Evolutionary conservation across 2,329 filamentous ascomycete genomes (phyloP).

Genomic region (Beauveria asiatica): DNA sequence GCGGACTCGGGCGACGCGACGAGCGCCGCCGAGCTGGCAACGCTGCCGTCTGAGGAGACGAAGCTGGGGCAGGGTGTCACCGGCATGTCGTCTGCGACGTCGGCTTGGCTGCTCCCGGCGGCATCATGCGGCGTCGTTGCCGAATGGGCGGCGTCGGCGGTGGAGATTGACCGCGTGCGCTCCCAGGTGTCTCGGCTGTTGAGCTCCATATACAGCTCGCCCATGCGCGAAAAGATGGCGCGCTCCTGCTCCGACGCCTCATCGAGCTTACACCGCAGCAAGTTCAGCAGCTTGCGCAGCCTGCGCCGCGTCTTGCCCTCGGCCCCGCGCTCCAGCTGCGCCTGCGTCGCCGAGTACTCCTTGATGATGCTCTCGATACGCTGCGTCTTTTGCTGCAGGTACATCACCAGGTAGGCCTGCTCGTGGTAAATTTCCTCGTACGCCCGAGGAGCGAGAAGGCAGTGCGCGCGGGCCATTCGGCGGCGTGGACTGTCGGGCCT

Average conservation of each 20-base stretch:
- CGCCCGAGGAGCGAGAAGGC: slow-evolving; percentile 28
- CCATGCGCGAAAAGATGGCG: slow-evolving; percentile 35
- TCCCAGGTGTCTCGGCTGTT: slow-evolving; percentile 34
- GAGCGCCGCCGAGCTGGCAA: background rate
- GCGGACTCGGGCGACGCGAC: background rate
- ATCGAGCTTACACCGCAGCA: slow-evolving; percentile 34
- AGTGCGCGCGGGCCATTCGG: background rate
- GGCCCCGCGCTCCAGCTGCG: slow-evolving; percentile 18
- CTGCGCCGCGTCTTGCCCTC: slow-evolving; percentile 21
- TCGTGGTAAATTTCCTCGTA: slow-evolving; percentile 38
- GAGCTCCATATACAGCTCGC: slow-evolving; percentile 41
- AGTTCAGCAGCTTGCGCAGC: slow-evolving; percentile 32
- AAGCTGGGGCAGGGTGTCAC: slow-evolving; percentile 13
- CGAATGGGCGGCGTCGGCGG: background rate
- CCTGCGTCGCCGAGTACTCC: slow-evolving; percentile 30
- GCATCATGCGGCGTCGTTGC: too few relatives aligned
- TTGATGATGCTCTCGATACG: slow-evolving; percentile 30
- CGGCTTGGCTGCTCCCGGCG: too few relatives aligned
- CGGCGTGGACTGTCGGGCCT: background rate
- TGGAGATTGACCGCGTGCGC: background rate
- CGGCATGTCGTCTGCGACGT: slow-evolving; percentile 16
- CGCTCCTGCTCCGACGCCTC: slow-evolving; percentile 38
- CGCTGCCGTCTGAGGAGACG: slow-evolving; percentile 8
- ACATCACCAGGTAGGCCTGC: slow-evolving; percentile 34
- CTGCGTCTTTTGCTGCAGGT: slow-evolving; percentile 32